phyloP scores from a whole-genome alignment of 768 basidiomycete genomes.

The Crepidotus variabilis region DNA sequence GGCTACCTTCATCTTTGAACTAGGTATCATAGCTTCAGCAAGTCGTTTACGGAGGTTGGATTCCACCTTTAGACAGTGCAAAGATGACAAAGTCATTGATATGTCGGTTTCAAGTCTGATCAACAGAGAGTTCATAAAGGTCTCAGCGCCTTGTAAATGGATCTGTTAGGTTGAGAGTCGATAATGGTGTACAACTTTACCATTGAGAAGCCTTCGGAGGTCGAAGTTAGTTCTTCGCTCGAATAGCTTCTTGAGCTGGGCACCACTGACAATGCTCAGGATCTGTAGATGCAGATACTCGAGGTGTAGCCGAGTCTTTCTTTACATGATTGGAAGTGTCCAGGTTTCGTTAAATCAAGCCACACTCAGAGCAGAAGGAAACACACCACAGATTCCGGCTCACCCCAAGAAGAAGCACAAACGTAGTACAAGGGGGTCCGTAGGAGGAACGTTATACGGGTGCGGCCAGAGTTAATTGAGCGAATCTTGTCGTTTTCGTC shows the following conservation, averaged over 20 bases:
- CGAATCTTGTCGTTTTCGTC: constrained; percentile 87
- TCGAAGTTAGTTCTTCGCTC: constrained; percentile 91
- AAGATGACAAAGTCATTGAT: constrained; percentile 74
- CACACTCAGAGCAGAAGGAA: neutral
- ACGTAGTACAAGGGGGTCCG: constrained; percentile 90
- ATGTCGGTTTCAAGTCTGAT: constrained; percentile 72
- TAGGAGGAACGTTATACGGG: constrained; percentile 82
- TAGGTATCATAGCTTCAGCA: constrained; percentile 80
- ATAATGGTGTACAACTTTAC: constrained; percentile 24
- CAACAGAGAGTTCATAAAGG: constrained; percentile 73
- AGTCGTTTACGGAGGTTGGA: constrained; percentile 62
- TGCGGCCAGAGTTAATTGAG: constrained; percentile 79
- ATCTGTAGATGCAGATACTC: constrained; percentile 96
- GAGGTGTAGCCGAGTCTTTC: constrained; percentile 88
- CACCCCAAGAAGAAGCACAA: constrained; percentile 89
- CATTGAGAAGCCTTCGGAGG: constrained; percentile 68
- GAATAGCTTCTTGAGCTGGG: constrained; percentile 83
- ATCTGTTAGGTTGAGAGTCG: neutral
- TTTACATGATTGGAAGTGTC: constrained; percentile 41
- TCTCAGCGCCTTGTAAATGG: constrained; percentile 63
- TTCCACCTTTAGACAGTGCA: constrained; percentile 79
- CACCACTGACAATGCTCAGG: constrained; percentile 81
- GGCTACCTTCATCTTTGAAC: constrained; percentile 72
- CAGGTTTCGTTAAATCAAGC: constrained; percentile 2
- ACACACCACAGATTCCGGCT: constrained; percentile 93